A percentile compares a stretch with the other conserved stretches of the same genome.
These are phyloP conservation scores for Xylaria digitata DNA, from an alignment of 2,329 filamentous ascomycete species.

Conservation along the genomic window DNA sequence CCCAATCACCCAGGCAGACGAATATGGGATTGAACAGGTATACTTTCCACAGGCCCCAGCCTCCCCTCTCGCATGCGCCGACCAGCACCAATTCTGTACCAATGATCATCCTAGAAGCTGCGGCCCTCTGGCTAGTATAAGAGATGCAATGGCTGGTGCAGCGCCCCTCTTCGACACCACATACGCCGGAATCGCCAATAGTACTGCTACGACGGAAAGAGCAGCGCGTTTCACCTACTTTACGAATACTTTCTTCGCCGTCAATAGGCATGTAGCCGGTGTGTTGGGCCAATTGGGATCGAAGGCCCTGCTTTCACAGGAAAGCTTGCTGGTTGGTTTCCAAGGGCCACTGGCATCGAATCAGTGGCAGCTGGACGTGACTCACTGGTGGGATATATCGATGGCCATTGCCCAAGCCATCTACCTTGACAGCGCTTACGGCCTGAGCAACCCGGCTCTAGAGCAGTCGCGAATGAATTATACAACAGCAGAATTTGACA, in stretches of 20 bases:
- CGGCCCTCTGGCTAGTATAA: conserved; percentile 32
- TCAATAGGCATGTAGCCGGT: background rate
- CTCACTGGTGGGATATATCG: conserved; percentile 25
- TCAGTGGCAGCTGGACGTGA: conserved; percentile 34
- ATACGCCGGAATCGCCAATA: background rate
- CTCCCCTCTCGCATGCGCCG: conserved; percentile 32
- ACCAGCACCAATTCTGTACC: conserved; percentile 31
- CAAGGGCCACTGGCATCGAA: conserved; percentile 4
- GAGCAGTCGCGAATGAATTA: background rate
- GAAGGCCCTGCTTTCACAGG: conserved; percentile 10
- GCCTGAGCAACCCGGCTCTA: background rate
- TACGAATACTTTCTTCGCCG: background rate
- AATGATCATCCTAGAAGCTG: conserved; percentile 1
- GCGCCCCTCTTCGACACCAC: conserved; percentile 20
- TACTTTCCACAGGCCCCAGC: conserved; percentile 23
- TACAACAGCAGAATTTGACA: background rate
- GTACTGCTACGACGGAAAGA: background rate
- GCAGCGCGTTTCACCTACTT: background rate
- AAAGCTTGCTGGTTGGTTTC: background rate
- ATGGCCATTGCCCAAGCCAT: conserved; percentile 19
- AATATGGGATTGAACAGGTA: background rate
- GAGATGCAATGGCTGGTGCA: conserved; percentile 26
- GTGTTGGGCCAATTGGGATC: background rate
- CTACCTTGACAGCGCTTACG: conserved; percentile 20
- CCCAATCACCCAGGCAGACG: background rate